phyloP scores from a whole-genome alignment of 2,329 filamentous ascomycete species.

The Daldinia sp. region DNA sequence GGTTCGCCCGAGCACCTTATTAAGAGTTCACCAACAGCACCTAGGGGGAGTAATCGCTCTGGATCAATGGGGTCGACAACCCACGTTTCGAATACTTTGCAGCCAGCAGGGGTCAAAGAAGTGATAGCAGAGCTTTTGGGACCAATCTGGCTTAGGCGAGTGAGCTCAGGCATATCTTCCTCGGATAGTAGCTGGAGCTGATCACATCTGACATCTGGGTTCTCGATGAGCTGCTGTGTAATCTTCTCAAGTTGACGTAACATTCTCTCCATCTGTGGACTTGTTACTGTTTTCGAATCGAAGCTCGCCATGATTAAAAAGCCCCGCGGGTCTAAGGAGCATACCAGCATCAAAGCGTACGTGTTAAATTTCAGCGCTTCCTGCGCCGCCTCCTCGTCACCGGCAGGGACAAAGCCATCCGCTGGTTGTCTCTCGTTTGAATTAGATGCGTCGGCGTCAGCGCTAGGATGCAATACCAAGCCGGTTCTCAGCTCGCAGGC shows the following conservation, averaged over 20 bases:
- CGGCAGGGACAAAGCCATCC: constrained; percentile 65
- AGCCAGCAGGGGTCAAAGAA: constrained; percentile 43
- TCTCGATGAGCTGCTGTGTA: constrained; percentile 62
- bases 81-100: constrained; percentile 52
- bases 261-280: constrained; percentile 64
- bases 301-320: constrained; percentile 74
- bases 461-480: constrained; percentile 65
- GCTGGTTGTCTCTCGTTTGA: constrained; percentile 56
- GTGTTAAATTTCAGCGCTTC: constrained; percentile 71
- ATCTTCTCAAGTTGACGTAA: constrained; percentile 65
- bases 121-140: constrained; percentile 41
- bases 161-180: constrained; percentile 53
- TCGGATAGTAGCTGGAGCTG: constrained; percentile 54
- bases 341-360: constrained; percentile 75
- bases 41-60: constrained; percentile 55
- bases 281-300: constrained; percentile 69
- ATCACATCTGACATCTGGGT: constrained; percentile 50
- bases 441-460: constrained; percentile 48
- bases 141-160: constrained; percentile 46
- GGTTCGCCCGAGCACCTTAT: constrained; percentile 52
- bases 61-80: constrained; percentile 56
- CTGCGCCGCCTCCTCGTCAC: constrained; percentile 67
- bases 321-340: constrained; percentile 66
- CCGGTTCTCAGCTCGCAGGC: constrained; percentile 69
- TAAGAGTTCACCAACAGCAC: constrained; percentile 60